Percentiles rank a stretch among this genome's conserved stretches.
These are phyloP conservation scores for Papiliotrema nemorosa DNA, from an alignment of 1,284 basidiomycete genomes.

Conservation along the genomic window DNA sequence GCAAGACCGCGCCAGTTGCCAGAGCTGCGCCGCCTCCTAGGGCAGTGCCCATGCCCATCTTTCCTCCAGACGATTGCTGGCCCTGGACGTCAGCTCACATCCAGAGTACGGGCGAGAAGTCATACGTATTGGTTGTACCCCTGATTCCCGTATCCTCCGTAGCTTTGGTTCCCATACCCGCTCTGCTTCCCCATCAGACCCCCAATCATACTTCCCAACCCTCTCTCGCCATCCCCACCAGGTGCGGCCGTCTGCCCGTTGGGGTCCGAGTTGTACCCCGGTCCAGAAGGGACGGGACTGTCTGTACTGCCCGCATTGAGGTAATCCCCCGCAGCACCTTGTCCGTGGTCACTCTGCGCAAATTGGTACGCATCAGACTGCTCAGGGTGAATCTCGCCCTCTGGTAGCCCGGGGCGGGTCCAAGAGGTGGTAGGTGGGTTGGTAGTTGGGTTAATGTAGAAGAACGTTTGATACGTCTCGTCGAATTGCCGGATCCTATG, in stretches of 20 bases:
- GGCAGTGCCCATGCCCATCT: background rate
- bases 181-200: constrained; percentile 11
- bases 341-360: background rate
- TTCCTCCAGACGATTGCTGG: background rate
- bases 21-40: background rate
- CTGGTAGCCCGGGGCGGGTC: constrained; percentile 27
- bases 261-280: background rate
- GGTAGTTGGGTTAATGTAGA: constrained; percentile 38
- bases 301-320: constrained; percentile 15
- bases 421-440: constrained; percentile 36
- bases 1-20: background rate
- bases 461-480: constrained; percentile 27
- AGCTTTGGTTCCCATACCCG: constrained; percentile 1
- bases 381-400: constrained; percentile 35
- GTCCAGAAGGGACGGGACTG: constrained; percentile 9
- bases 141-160: background rate
- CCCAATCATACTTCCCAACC: constrained; percentile 17
- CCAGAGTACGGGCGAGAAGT: no score
- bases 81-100: background rate
- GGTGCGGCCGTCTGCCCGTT: background rate
- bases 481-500: constrained; percentile 36
- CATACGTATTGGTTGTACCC: no score
- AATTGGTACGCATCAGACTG: constrained; percentile 18
- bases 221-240: constrained; percentile 18
- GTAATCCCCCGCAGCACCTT: constrained; percentile 17